A percentile compares a stretch with the other conserved stretches of the same genome.
Conservation (phyloP, 305 asterid species). For the Fraxinus paxiana region DNA sequence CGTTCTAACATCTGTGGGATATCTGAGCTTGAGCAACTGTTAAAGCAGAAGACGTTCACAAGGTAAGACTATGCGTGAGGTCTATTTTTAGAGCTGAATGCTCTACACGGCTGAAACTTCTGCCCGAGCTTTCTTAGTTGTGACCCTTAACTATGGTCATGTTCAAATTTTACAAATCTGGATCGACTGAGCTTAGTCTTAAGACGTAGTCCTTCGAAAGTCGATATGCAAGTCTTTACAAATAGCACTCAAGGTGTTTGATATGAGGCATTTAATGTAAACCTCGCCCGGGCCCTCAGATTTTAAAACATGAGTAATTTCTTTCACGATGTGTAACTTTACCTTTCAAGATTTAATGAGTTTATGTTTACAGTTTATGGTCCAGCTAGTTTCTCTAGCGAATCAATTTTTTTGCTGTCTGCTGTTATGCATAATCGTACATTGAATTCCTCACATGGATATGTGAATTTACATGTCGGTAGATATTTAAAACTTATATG, state of each 20-base stretch:
- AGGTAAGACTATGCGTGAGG: constrained; percentile 39
- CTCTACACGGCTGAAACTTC: background rate
- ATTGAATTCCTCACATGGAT: background rate
- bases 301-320: background rate
- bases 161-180: background rate
- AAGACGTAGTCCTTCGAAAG: background rate
- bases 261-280: background rate
- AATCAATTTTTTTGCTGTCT: constrained; percentile 1
- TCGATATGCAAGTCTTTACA: background rate
- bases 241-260: background rate
- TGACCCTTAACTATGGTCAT: background rate
- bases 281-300: background rate
- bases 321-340: background rate
- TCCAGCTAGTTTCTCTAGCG: background rate
- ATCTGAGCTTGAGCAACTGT: constrained; percentile 66
- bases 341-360: background rate
- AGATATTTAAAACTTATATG: background rate
- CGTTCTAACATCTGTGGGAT: constrained; percentile 33
- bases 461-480: background rate
- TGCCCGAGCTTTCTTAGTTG: background rate
- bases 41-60: constrained; percentile 69
- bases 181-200: background rate
- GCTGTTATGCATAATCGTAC: background rate
- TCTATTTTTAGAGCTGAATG: background rate
- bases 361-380: background rate